Evolutionary conservation across 495 filamentous ascomycete species (phyloP).

Genomic region (Elasticomyces elasticus): DNA sequence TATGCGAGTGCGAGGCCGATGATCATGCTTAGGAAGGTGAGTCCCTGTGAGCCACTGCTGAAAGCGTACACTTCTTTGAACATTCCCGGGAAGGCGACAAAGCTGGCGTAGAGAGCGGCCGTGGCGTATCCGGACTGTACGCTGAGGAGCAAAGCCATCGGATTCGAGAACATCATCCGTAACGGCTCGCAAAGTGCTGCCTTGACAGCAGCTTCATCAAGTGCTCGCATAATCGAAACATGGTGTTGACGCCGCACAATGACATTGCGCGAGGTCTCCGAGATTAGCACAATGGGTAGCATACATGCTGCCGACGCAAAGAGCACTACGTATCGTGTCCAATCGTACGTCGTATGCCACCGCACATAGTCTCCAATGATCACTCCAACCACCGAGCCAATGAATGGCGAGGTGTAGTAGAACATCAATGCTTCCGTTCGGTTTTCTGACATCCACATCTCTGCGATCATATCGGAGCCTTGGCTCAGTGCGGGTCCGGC

Average conservation of each 20-base stretch:
- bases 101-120: constrained; percentile 31
- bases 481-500: constrained; percentile 1
- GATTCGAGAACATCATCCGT: constrained; percentile 32
- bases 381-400: constrained; percentile 5
- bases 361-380: constrained; percentile 10
- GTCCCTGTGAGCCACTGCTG: background rate
- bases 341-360: background rate
- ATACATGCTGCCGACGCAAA: constrained; percentile 18
- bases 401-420: constrained; percentile 2
- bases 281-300: constrained; percentile 28
- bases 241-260: constrained; percentile 20
- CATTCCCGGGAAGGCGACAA: constrained; percentile 32
- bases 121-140: constrained; percentile 30
- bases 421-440: constrained; percentile 1
- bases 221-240: background rate
- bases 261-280: constrained; percentile 34
- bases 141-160: constrained; percentile 28
- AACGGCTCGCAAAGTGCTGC: constrained; percentile 5
- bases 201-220: background rate
- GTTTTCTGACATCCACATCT: constrained; percentile 6
- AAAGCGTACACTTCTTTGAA: constrained; percentile 3
- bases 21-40: constrained; percentile 7
- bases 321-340: constrained; percentile 5
- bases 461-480: background rate
- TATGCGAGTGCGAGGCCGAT: background rate